Conservation (phyloP, 352 stramenopile genomes). For the Pythium oligandrum region DNA sequence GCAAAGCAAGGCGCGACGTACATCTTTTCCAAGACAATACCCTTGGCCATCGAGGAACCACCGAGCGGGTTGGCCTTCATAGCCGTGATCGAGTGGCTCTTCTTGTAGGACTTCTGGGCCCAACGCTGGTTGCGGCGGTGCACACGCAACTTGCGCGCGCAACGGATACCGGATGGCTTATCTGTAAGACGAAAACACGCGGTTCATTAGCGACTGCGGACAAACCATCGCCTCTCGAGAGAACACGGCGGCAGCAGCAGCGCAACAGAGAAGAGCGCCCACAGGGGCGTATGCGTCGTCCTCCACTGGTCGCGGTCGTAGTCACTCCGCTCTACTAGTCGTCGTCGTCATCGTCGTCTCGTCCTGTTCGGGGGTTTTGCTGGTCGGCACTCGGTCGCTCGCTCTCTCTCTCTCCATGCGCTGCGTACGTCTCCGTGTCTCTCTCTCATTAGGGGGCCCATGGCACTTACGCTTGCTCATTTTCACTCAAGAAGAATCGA, state of each 20-base stretch:
- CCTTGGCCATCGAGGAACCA: constrained; percentile 99
- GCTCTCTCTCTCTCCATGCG: not conserved
- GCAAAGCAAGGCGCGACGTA: constrained; percentile 22
- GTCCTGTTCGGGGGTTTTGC: too few relatives aligned
- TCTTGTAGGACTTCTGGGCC: constrained; percentile 98
- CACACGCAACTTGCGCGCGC: constrained; percentile 98
- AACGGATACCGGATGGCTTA: constrained; percentile 99
- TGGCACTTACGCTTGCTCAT: constrained; percentile 80
- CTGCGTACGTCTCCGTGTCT: not conserved
- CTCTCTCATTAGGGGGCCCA: too few relatives aligned
- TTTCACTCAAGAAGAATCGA: constrained; percentile 78
- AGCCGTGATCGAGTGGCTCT: constrained; percentile 98
- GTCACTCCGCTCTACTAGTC: too few relatives aligned
- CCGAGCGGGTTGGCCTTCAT: constrained; percentile 99
- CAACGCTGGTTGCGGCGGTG: constrained; percentile 98
- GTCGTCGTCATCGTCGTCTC: too few relatives aligned
- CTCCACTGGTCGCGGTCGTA: too few relatives aligned
- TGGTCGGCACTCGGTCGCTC: not conserved
- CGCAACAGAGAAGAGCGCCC: not conserved
- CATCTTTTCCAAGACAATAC: constrained; percentile 99
- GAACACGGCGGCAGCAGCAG: too few relatives aligned
- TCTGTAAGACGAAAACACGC: constrained; percentile 49
- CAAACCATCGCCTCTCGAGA: too few relatives aligned
- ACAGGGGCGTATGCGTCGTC: too few relatives aligned
- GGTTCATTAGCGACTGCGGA: not conserved